These are phyloP conservation scores for Populus pruinosa DNA, from an alignment of 345 rosid species.

Conservation along the genomic window DNA sequence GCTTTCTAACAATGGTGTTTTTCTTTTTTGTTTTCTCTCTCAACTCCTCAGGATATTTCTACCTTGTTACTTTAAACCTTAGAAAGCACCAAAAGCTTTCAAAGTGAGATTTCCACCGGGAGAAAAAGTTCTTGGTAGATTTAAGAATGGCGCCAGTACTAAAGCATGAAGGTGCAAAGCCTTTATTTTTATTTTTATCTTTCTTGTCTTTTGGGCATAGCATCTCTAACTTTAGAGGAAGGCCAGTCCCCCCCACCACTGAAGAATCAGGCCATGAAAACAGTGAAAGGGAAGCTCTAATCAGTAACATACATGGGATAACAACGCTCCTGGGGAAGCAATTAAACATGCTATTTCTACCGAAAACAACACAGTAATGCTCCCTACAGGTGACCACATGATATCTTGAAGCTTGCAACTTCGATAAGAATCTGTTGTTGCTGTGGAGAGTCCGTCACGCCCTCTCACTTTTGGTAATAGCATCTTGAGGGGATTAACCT, in stretches of 20 bases:
- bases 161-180: not conserved
- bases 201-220: not conserved
- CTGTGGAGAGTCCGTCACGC: not conserved
- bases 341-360: not conserved
- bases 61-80: not conserved
- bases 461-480: conserved; percentile 1
- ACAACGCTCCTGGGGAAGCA: not conserved
- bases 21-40: not conserved
- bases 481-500: conserved; percentile 8
- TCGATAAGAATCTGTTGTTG: not conserved
- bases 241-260: too few species aligned
- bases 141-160: not conserved
- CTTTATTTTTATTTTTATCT: not conserved
- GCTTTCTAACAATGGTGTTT: conserved; percentile 3
- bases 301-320: not conserved
- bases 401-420: not conserved
- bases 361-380: not conserved
- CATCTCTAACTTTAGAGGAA: not conserved
- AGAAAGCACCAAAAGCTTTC: conserved; percentile 20
- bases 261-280: not conserved
- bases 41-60: conserved; percentile 17
- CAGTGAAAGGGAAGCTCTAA: not conserved
- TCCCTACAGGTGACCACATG: not conserved
- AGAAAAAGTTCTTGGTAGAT: not conserved
- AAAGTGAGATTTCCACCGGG: not conserved